phyloP scores from a whole-genome alignment of 1,284 basidiomycete species.

The Sanghuangporus sanghuang region DNA sequence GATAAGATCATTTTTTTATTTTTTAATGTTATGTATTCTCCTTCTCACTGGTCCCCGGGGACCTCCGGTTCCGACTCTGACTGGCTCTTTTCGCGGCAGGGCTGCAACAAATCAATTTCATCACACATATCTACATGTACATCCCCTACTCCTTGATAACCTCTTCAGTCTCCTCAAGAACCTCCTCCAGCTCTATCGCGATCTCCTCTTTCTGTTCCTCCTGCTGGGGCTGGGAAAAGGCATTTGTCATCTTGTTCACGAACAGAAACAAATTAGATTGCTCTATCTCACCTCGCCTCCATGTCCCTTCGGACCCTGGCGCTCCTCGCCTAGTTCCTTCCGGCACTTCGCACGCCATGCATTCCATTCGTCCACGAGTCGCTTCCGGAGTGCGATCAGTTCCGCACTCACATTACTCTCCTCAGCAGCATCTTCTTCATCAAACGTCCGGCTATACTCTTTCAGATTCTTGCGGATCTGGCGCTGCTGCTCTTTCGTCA shows the following conservation, averaged over 20 bases:
- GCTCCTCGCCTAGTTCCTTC: constrained; percentile 53
- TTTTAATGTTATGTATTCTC: background rate
- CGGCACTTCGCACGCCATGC: constrained; percentile 77
- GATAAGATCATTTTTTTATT: background rate
- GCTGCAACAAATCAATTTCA: background rate
- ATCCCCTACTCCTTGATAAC: constrained; percentile 37
- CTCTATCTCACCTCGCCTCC: constrained; percentile 25
- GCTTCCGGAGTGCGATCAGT: constrained; percentile 85
- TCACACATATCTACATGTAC: background rate
- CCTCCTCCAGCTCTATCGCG: constrained; percentile 87
- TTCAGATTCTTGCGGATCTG: constrained; percentile 86
- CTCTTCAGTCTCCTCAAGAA: constrained; percentile 88
- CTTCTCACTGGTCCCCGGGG: background rate
- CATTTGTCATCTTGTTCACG: background rate
- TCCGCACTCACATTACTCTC: constrained; percentile 94
- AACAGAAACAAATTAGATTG: background rate
- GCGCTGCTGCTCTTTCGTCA: constrained; percentile 88
- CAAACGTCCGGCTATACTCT: constrained; percentile 90
- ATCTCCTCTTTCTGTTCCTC: constrained; percentile 76
- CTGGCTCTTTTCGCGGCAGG: background rate
- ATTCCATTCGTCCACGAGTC: constrained; percentile 98
- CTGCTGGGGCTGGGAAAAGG: constrained; percentile 30
- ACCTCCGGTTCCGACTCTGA: no score
- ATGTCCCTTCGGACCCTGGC: constrained; percentile 31
- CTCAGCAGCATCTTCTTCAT: constrained; percentile 95